Percentiles rank a stretch among this genome's conserved stretches.
phyloP scores from a whole-genome alignment of 495 filamentous ascomycete species.

The Hyaloscypha hepaticicola region DNA sequence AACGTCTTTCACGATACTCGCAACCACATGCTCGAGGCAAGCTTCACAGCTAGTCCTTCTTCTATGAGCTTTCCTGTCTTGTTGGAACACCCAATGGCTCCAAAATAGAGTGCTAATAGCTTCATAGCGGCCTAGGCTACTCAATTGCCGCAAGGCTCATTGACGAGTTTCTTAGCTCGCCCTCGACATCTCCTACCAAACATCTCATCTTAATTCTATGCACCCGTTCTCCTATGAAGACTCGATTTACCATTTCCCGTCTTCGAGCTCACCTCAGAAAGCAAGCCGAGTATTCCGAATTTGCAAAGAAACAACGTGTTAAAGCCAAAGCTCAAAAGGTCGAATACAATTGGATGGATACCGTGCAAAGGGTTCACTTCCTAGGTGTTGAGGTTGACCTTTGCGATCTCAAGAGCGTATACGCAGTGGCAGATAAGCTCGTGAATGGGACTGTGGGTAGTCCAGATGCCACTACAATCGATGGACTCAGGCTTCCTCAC shows the following conservation, averaged over 20 bases:
- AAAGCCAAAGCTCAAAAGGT: slow-evolving; percentile 39
- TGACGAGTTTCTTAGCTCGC: slow-evolving; percentile 79
- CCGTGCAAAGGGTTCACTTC: slow-evolving; percentile 51
- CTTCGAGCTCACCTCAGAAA: slow-evolving; percentile 53
- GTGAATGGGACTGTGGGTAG: slow-evolving; percentile 47
- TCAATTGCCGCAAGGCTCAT: slow-evolving; percentile 83
- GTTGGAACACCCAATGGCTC: background rate
- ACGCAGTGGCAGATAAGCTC: slow-evolving; percentile 45
- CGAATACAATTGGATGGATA: slow-evolving; percentile 43
- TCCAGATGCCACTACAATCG: slow-evolving; percentile 41
- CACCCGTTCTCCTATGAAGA: slow-evolving; percentile 61
- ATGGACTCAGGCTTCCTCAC: slow-evolving; percentile 34
- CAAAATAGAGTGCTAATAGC: slow-evolving; percentile 28
- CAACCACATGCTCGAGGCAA: background rate
- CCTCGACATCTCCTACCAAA: slow-evolving; percentile 57
- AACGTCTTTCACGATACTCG: background rate
- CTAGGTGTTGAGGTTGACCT: slow-evolving; percentile 57
- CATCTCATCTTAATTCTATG: slow-evolving; percentile 66
- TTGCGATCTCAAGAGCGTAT: slow-evolving; percentile 51
- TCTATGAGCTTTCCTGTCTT: background rate
- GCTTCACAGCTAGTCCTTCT: background rate
- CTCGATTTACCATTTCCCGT: slow-evolving; percentile 52
- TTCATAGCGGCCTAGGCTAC: slow-evolving; percentile 80
- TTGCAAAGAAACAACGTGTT: slow-evolving; percentile 28
- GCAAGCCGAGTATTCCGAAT: slow-evolving; percentile 29